These are phyloP conservation scores for Mortierella polycephala DNA, from an alignment of 371 early-diverging fungal genomes.

Conservation along the genomic window DNA sequence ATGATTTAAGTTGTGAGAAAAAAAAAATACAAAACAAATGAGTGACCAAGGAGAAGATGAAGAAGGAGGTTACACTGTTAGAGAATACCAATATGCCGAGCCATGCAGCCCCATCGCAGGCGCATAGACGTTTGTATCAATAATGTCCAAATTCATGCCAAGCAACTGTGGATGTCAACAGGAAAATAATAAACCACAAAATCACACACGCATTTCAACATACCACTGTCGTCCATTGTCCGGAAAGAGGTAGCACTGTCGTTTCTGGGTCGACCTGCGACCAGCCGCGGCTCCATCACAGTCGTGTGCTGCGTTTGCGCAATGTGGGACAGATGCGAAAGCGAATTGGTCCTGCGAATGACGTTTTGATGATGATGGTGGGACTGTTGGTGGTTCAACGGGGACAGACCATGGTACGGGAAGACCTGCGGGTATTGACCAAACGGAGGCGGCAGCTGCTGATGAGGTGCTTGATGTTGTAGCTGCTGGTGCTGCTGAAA, in stretches of 20 bases:
- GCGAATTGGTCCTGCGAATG: conserved; percentile 51
- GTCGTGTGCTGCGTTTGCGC: conserved; percentile 21
- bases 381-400: conserved; percentile 4
- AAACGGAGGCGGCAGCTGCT: conserved; percentile 23
- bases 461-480: conserved; percentile 17
- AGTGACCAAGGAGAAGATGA: neutral
- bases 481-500: conserved; percentile 23
- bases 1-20: neutral
- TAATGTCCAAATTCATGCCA: too few relatives aligned
- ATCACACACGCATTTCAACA: neutral
- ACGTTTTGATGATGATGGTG: conserved; percentile 12
- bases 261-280: conserved; percentile 49
- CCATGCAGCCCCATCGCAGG: too few relatives aligned
- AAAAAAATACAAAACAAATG: conserved; percentile 4
- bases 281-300: conserved; percentile 37
- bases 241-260: conserved; percentile 37
- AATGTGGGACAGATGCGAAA: conserved; percentile 40
- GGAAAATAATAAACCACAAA: neutral
- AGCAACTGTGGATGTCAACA: neutral
- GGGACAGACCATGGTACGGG: conserved; percentile 24
- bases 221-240: conserved; percentile 41
- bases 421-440: conserved; percentile 39
- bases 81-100: neutral
- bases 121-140: too few relatives aligned
- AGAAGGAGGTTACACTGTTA: neutral